Conservation (phyloP, 306 rosid genomes). For the Lathyrus aphaca region DNA sequence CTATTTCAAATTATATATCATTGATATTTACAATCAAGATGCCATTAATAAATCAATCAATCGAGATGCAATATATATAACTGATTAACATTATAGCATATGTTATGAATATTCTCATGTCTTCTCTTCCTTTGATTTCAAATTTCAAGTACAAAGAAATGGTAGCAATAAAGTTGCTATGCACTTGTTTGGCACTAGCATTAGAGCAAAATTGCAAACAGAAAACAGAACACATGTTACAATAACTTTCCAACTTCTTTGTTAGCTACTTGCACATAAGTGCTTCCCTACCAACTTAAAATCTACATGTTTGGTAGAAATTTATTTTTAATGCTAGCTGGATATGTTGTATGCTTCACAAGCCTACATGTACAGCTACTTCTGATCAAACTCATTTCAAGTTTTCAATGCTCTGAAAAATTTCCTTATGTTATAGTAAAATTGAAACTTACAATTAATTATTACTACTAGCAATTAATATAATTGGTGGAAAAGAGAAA, state of each 20-base stretch:
- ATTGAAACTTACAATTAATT: neutral
- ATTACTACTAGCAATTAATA: neutral
- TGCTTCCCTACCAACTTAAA: conserved; percentile 42
- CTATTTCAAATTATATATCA: no score
- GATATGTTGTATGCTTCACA: conserved; percentile 12
- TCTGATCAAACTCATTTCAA: conserved; percentile 2
- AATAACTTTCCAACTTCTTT: conserved; percentile 36
- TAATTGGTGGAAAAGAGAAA: conserved; percentile 40
- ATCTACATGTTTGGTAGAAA: conserved; percentile 23
- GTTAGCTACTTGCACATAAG: conserved; percentile 37
- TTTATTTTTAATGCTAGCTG: conserved; percentile 21
- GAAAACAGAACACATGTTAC: conserved; percentile 37
- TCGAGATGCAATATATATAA: conserved; percentile 23
- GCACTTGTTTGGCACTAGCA: conserved; percentile 29
- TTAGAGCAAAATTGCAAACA: conserved; percentile 6
- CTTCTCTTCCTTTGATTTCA: conserved; percentile 28
- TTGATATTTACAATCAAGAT: no score
- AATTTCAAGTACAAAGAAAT: neutral
- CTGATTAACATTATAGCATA: neutral
- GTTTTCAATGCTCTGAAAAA: conserved; percentile 26
- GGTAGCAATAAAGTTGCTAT: neutral
- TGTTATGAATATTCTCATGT: conserved; percentile 10
- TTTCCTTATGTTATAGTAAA: conserved; percentile 4
- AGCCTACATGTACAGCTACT: conserved; percentile 32
- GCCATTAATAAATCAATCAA: no score